These are phyloP conservation scores for Vaccinium darrowii DNA, from an alignment of 148 eudicot species.

Conservation along the genomic window DNA sequence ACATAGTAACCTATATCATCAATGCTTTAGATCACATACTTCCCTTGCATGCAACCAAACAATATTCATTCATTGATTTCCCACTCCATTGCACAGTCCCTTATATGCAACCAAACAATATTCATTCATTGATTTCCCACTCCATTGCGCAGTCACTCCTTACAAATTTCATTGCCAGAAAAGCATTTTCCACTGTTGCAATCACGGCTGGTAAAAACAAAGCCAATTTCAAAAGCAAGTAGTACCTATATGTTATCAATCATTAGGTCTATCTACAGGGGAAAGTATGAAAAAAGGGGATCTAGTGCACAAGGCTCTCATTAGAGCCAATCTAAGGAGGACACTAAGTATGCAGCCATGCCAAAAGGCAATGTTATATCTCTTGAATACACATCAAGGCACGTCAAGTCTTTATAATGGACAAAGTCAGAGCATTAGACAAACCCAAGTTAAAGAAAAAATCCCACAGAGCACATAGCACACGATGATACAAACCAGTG, in stretches of 20 bases:
- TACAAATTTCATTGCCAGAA: neutral
- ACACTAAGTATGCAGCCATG: neutral
- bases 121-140: neutral
- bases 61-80: neutral
- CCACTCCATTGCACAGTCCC: neutral
- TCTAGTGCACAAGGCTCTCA: neutral
- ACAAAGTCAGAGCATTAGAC: neutral
- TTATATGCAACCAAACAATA: neutral
- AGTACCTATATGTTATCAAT: neutral
- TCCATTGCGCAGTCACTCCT: neutral
- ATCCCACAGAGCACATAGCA: neutral
- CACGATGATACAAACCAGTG: neutral
- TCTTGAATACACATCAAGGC: neutral
- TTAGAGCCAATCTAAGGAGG: neutral
- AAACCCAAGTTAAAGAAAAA: neutral
- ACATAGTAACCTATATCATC: neutral
- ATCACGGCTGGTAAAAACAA: neutral
- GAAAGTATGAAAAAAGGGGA: neutral
- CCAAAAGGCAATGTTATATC: neutral
- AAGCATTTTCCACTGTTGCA: neutral
- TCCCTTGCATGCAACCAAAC: neutral
- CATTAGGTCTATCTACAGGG: neutral
- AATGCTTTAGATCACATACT: neutral
- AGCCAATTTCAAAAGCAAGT: too few species aligned
- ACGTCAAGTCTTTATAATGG: neutral